A percentile compares a stretch with the other conserved stretches of the same genome.
Conservation (phyloP, 163 green algal species). For the Volvox carteri region DNA sequence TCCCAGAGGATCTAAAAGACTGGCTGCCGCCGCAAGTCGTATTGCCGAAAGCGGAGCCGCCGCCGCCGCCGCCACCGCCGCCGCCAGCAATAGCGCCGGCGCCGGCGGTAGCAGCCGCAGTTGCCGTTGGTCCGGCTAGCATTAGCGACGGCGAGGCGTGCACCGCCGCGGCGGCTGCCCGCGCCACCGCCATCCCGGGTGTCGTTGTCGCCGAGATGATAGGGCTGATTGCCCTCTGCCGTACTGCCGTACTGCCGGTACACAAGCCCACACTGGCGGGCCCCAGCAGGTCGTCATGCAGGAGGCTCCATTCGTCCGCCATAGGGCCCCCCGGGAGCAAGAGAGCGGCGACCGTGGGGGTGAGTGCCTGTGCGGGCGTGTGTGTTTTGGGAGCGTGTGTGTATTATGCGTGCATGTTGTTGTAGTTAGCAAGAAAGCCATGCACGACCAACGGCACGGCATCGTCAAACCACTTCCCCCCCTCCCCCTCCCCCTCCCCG, state of each 20-base stretch:
- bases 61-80: neutral
- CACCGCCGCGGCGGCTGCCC: neutral
- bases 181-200: neutral
- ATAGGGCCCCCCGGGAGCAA: slow-evolving; percentile 18
- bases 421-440: too few relatives aligned
- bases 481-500: neutral
- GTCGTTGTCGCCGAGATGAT: neutral
- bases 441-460: too few relatives aligned
- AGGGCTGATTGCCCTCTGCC: neutral
- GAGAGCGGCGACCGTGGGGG: slow-evolving; percentile 9
- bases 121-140: neutral
- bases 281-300: slow-evolving; percentile 45
- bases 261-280: neutral
- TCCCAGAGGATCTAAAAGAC: neutral
- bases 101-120: neutral
- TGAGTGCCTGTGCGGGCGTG: neutral
- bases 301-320: slow-evolving; percentile 29
- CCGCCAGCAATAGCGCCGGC: neutral
- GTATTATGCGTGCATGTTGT: too few relatives aligned
- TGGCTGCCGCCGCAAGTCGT: neutral
- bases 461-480: too few relatives aligned
- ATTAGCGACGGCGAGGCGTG: neutral
- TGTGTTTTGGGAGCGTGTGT: too few relatives aligned
- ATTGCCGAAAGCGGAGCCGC: neutral
- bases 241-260: neutral